Evolutionary conservation across 2,329 filamentous ascomycete genomes (phyloP), one percentile per base, ranked within the genome.

Genomic region (Colletotrichum musicola): DNA sequence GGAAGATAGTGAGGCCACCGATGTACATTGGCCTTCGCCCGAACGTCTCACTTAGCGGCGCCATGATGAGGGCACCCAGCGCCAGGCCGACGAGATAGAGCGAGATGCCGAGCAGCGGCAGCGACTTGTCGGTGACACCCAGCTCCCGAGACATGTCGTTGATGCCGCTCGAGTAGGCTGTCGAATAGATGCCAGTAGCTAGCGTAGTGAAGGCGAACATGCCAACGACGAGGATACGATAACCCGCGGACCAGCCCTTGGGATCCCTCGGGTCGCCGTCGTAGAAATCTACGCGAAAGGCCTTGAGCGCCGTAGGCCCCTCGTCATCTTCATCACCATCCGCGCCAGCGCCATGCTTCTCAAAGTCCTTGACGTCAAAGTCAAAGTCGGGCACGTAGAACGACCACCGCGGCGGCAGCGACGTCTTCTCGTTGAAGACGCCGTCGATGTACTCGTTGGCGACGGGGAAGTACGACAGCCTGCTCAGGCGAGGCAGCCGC

Each of bases 81-180:
- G 89, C 89, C 47, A 91, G 81, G 14, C 89, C 89, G 38, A 88
- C 75, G 4, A 91, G 81, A 73, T 91, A 91, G 0, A 88, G 86
- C 2, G 89, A 91, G 46, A 91, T 80, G 3, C 89, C 89, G 2
- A 91, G 78, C 1, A 89, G 85, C 1, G 87, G 82, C 4, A 86
- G 77, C 0, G 83, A 89, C 69, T 85, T 20, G 49, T 68, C 56
- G 42, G 62, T 68, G 55, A 68, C 35, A 30, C 40, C n/a, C 5
- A 68, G 49, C 13, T 68, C 62, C 0, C 18, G n/a, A 13, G 25
- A 38, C 65, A 68, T 68, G 2, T 64, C 47, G 40, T 56, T 42
- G 56, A 68, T 68, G 16, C 65, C 65, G 10, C 65, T 68, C 0
- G 65, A 68, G 62, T 65, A 68, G 5, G 65, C 65, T 0, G 65